Base-by-base conservation (phyloP, 2,329 filamentous ascomycete genomes). In the Coniochaeta hoffmannii region DNA sequence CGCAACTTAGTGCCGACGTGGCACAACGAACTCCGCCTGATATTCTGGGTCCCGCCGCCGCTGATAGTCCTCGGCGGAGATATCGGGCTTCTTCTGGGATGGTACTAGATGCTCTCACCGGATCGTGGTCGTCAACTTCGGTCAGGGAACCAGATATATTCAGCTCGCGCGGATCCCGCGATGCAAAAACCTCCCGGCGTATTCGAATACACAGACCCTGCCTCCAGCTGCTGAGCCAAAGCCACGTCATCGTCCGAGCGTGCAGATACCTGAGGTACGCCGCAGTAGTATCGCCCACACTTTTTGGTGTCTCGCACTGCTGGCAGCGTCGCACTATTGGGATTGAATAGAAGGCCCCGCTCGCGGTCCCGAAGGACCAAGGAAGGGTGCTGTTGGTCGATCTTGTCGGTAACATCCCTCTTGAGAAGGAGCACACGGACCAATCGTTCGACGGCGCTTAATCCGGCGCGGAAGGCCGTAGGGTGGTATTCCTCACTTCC, bases 361-460 rank as follows among this genome's bases (percentile, higher is more conserved):
- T 9, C 24, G 19, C 41, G 41, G 41, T 46, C 19, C 36, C 24
- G 41, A 46, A 28, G 38, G n/a, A n/a, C n/a, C n/a, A n/a, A n/a
- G n/a, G n/a, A n/a, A n/a, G n/a, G n/a, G n/a, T n/a, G n/a, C n/a
- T n/a, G n/a, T n/a, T n/a, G n/a, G n/a, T n/a, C n/a, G n/a, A n/a
- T n/a, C n/a, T n/a, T n/a, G n/a, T n/a, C n/a, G n/a, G n/a, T n/a
- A n/a, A n/a, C n/a, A n/a, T n/a, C n/a, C n/a, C n/a, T n/a, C n/a
- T n/a, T n/a, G n/a, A n/a, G n/a, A n/a, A n/a, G n/a, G n/a, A n/a
- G n/a, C n/a, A n/a, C n/a, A 28, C 41, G 11, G 41, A 46, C 41
- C 41, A 46, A 46, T 46, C 19, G 41, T 28, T 46, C 22, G 41
- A 46, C 41, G 41, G 41, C 41, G 41, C 41, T 46, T 46, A 46